phyloP scores from a whole-genome alignment of 805 yeast species.

The Cyberlindnera veronae region DNA sequence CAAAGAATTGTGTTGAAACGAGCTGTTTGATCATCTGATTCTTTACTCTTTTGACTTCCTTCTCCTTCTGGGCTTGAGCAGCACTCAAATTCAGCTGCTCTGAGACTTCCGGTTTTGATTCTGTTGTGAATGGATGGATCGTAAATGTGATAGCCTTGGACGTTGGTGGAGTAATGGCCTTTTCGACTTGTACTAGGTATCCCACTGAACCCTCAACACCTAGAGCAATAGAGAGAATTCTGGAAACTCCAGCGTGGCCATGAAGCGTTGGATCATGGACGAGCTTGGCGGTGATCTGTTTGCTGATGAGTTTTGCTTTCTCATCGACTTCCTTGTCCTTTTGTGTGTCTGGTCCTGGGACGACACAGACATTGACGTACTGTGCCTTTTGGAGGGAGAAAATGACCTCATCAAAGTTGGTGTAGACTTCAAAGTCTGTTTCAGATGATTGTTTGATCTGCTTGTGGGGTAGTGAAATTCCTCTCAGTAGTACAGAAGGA shows the following conservation, averaged over 20 bases:
- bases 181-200: conserved; percentile 47
- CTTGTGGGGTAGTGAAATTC: conserved; percentile 53
- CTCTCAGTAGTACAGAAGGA: conserved; percentile 46
- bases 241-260: conserved; percentile 48
- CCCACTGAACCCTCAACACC: conserved; percentile 51
- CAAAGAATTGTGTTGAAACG: conserved; percentile 18
- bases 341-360: conserved; percentile 48
- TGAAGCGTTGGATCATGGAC: conserved; percentile 36
- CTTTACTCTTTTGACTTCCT: conserved; percentile 22
- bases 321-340: conserved; percentile 11
- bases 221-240: conserved; percentile 51
- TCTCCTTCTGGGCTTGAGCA: conserved; percentile 17
- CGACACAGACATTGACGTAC: conserved; percentile 48
- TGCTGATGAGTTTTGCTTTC: conserved; percentile 9
- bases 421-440: conserved; percentile 40
- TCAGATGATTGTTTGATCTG: conserved; percentile 28
- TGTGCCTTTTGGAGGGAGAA: conserved; percentile 35
- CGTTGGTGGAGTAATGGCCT: conserved; percentile 32
- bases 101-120: conserved; percentile 31
- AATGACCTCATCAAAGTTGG: conserved; percentile 38
- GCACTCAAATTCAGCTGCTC: conserved; percentile 22
- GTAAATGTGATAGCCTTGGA: conserved; percentile 38
- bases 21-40: conserved; percentile 22
- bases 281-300: conserved; percentile 46
- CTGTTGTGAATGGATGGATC: conserved; percentile 53